A percentile compares a stretch with the other conserved stretches of the same genome.
phyloP scores from a whole-genome alignment of 176 grass and related monocot genomes.

The Alopecurus myosuroides region DNA sequence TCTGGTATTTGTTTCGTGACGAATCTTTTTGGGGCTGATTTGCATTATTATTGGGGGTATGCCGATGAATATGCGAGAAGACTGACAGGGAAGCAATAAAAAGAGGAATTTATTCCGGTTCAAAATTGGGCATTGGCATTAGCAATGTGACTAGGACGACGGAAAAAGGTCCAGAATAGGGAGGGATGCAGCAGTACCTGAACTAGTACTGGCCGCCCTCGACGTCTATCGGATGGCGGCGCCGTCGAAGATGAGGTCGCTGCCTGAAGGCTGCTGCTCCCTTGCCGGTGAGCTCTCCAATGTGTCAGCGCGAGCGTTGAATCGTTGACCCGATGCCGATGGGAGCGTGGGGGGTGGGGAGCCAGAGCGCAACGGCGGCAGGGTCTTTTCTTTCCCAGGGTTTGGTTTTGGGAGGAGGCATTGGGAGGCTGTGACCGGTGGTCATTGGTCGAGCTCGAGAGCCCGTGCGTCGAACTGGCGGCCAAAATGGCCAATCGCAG shows the following conservation, averaged over 20 bases:
- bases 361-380: not conserved
- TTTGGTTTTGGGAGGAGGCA: no score
- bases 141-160: not conserved
- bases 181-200: not conserved
- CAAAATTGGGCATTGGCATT: not conserved
- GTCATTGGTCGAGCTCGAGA: no score
- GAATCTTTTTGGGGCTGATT: not conserved
- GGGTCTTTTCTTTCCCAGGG: no score
- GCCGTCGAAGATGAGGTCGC: not conserved
- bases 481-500: no score
- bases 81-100: not conserved
- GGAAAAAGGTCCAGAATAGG: not conserved
- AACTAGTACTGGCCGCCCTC: not conserved
- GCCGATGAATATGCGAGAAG: not conserved
- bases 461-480: no score
- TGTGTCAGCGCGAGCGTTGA: not conserved
- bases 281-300: not conserved
- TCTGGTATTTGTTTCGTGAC: not conserved
- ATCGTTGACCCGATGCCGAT: not conserved
- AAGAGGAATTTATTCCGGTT: not conserved
- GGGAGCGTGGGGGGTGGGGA: not conserved
- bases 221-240: not conserved
- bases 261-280: not conserved
- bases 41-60: not conserved
- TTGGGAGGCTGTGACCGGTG: not conserved